Percentiles rank a stretch among this genome's conserved stretches.
phyloP scores from a whole-genome alignment of 1,139 yeast genomes.

The Debaryomycetaceae sp. region DNA sequence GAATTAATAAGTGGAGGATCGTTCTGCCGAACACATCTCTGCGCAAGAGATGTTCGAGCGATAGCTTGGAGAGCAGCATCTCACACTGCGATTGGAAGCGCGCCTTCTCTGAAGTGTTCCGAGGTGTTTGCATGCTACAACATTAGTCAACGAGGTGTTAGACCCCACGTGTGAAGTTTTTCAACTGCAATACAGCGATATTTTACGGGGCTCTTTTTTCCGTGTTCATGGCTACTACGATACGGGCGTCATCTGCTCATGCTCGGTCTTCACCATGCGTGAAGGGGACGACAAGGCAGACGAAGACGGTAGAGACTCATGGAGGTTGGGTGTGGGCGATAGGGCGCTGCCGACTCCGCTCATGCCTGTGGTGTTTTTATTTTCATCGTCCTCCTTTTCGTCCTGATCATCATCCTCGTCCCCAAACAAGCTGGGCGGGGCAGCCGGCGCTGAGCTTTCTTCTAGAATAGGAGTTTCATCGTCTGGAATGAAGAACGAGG shows the following conservation, averaged over 20 bases:
- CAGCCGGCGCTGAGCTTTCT: neutral
- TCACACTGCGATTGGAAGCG: too few species aligned
- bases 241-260: too few species aligned
- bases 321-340: too few species aligned
- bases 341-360: too few species aligned
- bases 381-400: slow-evolving; percentile 2
- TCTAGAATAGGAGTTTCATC: slow-evolving; percentile 3
- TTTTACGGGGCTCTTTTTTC: too few species aligned
- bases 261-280: neutral
- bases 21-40: slow-evolving; percentile 73
- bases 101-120: too few species aligned
- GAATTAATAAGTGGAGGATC: slow-evolving; percentile 46
- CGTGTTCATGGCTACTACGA: too few species aligned
- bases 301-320: too few species aligned
- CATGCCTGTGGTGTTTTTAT: neutral
- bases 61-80: slow-evolving; percentile 14
- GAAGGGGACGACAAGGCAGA: neutral
- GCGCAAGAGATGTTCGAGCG: slow-evolving; percentile 31
- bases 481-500: slow-evolving; percentile 36
- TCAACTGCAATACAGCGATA: too few species aligned
- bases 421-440: neutral
- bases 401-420: neutral
- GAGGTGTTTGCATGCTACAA: too few species aligned
- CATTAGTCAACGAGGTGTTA: too few species aligned
- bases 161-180: too few species aligned